Conservation (phyloP, 352 stramenopile genomes). For the Globisporangium uncinulatum region DNA sequence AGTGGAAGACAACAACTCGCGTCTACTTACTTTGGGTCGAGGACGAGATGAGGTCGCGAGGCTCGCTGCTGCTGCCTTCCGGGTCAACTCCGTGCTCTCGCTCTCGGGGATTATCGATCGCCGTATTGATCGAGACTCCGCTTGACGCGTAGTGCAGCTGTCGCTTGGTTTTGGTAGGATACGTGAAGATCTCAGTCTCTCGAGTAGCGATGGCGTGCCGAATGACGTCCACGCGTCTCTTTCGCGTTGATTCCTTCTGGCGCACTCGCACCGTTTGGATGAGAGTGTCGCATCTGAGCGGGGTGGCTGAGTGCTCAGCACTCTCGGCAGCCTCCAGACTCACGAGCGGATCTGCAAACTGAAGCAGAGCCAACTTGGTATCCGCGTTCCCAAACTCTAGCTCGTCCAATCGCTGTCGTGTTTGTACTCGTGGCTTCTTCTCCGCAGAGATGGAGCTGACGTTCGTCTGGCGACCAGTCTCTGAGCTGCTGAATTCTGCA, state of each 20-base stretch:
- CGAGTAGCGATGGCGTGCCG: slow-evolving; percentile 6
- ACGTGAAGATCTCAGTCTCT: slow-evolving; percentile 9
- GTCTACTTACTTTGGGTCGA: slow-evolving; percentile 10
- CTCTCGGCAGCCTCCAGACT: background rate
- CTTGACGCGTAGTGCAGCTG: background rate
- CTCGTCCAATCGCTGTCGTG: slow-evolving; percentile 7
- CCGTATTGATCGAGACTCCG: background rate
- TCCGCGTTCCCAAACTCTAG: slow-evolving; percentile 4
- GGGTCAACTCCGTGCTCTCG: background rate
- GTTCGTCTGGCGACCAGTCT: background rate
- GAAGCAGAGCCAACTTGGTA: slow-evolving; percentile 5
- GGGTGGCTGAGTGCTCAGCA: background rate
- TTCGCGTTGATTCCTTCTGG: slow-evolving; percentile 2
- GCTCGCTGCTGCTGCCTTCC: background rate
- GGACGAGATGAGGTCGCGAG: slow-evolving; percentile 4
- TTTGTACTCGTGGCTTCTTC: background rate
- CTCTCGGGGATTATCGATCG: background rate
- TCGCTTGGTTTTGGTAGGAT: background rate
- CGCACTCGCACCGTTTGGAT: background rate
- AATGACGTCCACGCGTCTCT: slow-evolving; percentile 9
- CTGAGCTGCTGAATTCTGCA: background rate
- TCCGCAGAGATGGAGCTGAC: background rate
- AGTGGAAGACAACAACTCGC: background rate
- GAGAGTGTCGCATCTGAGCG: background rate
- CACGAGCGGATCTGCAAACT: slow-evolving; percentile 9